These are phyloP conservation scores for Exserohilum turcica DNA, from an alignment of 2,329 filamentous ascomycete species.

Conservation along the genomic window DNA sequence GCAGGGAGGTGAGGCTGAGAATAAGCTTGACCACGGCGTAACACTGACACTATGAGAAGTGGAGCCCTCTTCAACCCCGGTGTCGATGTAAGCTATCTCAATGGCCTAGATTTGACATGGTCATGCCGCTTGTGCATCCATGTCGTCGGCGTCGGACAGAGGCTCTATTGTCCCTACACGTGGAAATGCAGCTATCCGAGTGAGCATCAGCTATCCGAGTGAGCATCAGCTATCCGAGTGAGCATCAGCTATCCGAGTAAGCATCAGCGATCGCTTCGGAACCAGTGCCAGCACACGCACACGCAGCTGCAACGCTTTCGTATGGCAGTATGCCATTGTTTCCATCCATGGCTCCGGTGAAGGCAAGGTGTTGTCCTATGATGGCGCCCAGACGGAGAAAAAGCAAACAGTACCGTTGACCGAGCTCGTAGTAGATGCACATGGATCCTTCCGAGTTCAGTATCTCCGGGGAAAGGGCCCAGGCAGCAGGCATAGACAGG, in stretches of 20 bases:
- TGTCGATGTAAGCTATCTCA: neutral
- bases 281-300: neutral
- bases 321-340: neutral
- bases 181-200: no score
- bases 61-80: neutral
- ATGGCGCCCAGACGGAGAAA: slow-evolving; percentile 1
- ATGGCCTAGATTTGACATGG: neutral
- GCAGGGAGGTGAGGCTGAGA: neutral
- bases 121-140: no score
- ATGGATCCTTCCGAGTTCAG: slow-evolving; percentile 1
- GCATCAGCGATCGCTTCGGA: neutral
- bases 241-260: neutral
- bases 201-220: no score
- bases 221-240: no score
- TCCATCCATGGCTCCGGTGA: neutral
- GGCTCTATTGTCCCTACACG: no score
- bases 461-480: slow-evolving; percentile 2
- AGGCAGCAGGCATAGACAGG: neutral
- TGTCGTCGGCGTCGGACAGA: no score
- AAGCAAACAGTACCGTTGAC: slow-evolving; percentile 9
- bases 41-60: neutral
- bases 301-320: no score
- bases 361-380: neutral
- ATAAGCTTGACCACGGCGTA: neutral
- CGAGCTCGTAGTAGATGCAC: neutral